A percentile compares a stretch with the other conserved stretches of the same genome.
Evolutionary conservation across 139 green algal species (phyloP).

Genomic region (Limnomonas spitsbergensis): DNA sequence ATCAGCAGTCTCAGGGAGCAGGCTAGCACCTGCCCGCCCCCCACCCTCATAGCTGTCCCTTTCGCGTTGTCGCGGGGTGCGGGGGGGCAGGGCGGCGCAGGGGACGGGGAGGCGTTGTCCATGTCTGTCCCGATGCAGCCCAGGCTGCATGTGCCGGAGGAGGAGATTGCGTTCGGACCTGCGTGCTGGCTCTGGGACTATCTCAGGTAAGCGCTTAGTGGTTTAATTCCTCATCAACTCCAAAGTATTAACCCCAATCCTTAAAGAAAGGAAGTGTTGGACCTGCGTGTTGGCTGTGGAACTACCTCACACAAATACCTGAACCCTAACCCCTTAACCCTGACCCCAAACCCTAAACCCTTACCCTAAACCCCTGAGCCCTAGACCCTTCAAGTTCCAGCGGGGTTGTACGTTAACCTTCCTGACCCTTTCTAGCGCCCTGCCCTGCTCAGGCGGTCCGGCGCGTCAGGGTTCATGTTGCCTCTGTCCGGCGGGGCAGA

Average conservation of each 20-base stretch:
- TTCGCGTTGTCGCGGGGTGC: too few species aligned
- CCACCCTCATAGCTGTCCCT: constrained; percentile 46
- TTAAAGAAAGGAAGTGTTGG: too few species aligned
- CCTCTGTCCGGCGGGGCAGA: constrained; percentile 70
- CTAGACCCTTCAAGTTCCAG: too few species aligned
- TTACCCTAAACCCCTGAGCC: too few species aligned
- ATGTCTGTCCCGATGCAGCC: constrained; percentile 6
- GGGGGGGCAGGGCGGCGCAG: too few species aligned
- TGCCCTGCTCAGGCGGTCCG: constrained; percentile 68
- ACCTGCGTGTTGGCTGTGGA: constrained; percentile 96
- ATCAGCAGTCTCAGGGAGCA: constrained; percentile 78
- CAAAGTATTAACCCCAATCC: too few species aligned
- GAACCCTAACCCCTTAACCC: constrained; percentile 12
- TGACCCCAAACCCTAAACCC: too few species aligned
- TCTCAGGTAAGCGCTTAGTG: constrained; percentile 20
- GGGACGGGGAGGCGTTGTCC: too few species aligned
- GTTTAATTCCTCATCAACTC: constrained; percentile 37
- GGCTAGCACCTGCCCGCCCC: constrained; percentile 30
- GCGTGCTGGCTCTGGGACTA: constrained; percentile 99
- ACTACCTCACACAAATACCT: constrained; percentile 68
- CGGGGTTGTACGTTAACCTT: too few species aligned
- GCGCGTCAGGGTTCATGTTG: constrained; percentile 86
- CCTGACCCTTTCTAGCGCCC: too few species aligned
- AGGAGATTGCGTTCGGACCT: constrained; percentile 93
- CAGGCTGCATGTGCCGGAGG: constrained; percentile 49